Evolutionary conservation across 1,284 basidiomycete genomes (phyloP), one percentile per base, ranked within the genome.

Genomic region (Leccinum holopus): DNA sequence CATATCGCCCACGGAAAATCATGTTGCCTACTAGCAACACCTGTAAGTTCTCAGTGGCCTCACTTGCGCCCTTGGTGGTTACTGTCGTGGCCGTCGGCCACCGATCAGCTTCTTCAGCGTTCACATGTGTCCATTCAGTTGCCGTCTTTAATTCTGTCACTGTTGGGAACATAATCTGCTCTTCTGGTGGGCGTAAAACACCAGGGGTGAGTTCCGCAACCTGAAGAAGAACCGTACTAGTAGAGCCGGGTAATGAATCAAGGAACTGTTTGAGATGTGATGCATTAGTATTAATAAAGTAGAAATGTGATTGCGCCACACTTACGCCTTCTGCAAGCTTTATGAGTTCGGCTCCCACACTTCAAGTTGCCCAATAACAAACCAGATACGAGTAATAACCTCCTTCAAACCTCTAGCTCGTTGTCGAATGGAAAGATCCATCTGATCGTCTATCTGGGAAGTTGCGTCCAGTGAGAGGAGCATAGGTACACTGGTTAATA

Each of bases 401-500:
- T 90, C 87, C 64, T 84, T 85, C 54, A 93, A 81, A 1, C 83
- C 84, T 35, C 80, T 77, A 32, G 84, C 78, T 57, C 89, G 84
- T 61, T 80, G 81, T 44, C 76, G 72, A 55, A 75, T 77, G 58
- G 67, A 74, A 57, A 75, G 69, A 66, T 84, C 80, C 33, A 73
- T 73, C 9, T 72, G 69, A 16, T 78, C 77, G 33, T 81, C 83
- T 62, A 70, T 76, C 67, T 69, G 77, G 2, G 84, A 81, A 41
- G 85, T 84, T 6, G 72, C 75, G 67, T 94, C 88, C 47, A 98
- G 76, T 0, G 91, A 87, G 35, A 94, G 73, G 44, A 98, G 77
- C 90, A 97, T 95, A 1, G 96, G 95, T 37, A 94, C 79, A 33
- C 92, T 88, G 1, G 89, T 87, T 21, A 95, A 75, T 41, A 97